These are phyloP conservation scores for Mycothermus thermophilus DNA, from an alignment of 495 filamentous ascomycete species.

Conservation along the genomic window DNA sequence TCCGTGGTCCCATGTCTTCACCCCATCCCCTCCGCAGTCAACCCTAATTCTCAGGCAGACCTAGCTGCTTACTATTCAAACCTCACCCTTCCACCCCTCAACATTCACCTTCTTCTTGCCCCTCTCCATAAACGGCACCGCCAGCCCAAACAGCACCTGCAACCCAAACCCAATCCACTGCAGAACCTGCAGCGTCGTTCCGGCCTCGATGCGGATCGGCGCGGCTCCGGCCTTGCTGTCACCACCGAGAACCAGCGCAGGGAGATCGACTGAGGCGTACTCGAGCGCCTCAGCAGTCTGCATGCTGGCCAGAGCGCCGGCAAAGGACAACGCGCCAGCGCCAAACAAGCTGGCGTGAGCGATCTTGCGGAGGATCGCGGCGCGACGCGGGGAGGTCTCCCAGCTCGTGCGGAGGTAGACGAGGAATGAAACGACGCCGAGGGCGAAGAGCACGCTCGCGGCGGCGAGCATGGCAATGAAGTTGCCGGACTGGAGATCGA, in stretches of 20 bases:
- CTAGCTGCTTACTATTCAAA: too few relatives aligned
- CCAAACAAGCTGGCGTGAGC: slow-evolving; percentile 14
- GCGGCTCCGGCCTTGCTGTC: neutral
- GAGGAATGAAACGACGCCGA: slow-evolving; percentile 20
- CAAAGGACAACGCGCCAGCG: slow-evolving; percentile 12
- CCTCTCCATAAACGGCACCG: slow-evolving; percentile 12
- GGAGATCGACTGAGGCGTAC: slow-evolving; percentile 6
- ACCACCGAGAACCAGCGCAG: neutral
- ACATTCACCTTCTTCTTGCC: neutral
- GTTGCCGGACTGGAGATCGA: slow-evolving; percentile 13
- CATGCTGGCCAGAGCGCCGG: slow-evolving; percentile 14
- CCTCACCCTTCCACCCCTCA: slow-evolving; percentile 3
- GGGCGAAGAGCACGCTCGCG: slow-evolving; percentile 12
- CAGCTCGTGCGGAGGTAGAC: slow-evolving; percentile 9
- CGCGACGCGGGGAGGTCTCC: slow-evolving; percentile 5
- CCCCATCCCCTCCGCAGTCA: too few relatives aligned
- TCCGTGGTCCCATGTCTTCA: too few relatives aligned
- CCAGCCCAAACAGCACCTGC: slow-evolving; percentile 11
- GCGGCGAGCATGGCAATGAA: slow-evolving; percentile 14
- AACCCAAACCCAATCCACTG: slow-evolving; percentile 24
- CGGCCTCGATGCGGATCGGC: slow-evolving; percentile 11
- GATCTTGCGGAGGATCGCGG: slow-evolving; percentile 10
- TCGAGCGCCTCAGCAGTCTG: slow-evolving; percentile 13
- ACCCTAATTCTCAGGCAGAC: too few relatives aligned
- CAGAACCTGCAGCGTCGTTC: slow-evolving; percentile 19